Evolutionary conservation across 2,329 filamentous ascomycete genomes (phyloP), one percentile per base, ranked within the genome.

Genomic region (Daldinia sp.): DNA sequence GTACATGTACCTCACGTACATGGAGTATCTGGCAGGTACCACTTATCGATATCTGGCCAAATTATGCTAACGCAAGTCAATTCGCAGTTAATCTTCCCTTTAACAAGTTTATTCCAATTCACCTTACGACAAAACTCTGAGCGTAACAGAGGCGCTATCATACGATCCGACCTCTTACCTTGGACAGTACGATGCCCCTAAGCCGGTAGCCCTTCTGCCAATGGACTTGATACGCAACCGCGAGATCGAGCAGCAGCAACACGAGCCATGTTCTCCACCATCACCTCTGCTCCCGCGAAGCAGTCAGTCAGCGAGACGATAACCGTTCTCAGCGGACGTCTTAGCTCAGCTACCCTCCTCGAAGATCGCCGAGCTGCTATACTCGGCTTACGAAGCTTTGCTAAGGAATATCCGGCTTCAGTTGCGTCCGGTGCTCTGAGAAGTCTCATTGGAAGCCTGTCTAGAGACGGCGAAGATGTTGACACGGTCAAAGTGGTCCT

Each of bases 231-330:
- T 59, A 67, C 72, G 67, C 67, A 63, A 70, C 48, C 65, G 58
- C 67, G 65, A 65, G 60, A 77, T 74, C 64, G 60, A 74, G 69
- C 76, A 74, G 51, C 63, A 58, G 39, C 56, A 46, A 28, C 42
- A 76, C 69, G 60, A 73, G 79, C 74, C 75, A 90, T 90, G 88
- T 90, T 90, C 79, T 88, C 88, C 70, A 75, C 68, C 48, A 89
- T 90, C 76, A 82, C 88, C 67, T 83, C 86, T 67, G 92, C 93
- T 77, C 96, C 96, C 75, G 93, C 94, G 78, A 96, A 97, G 86
- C 96, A 99, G 87, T 97, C 93, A 77, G 96, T 95, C 74, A 92
- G 93, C 78, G 94, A 97, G 79, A 98, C 96, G 46, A 99, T 99
- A 79, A 92, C 91, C 69, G 92, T 94, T 46, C 86, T 98, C 68